Base-by-base conservation (phyloP, 371 early-diverging fungal genomes). In the Apophysomyces ossiformis region DNA sequence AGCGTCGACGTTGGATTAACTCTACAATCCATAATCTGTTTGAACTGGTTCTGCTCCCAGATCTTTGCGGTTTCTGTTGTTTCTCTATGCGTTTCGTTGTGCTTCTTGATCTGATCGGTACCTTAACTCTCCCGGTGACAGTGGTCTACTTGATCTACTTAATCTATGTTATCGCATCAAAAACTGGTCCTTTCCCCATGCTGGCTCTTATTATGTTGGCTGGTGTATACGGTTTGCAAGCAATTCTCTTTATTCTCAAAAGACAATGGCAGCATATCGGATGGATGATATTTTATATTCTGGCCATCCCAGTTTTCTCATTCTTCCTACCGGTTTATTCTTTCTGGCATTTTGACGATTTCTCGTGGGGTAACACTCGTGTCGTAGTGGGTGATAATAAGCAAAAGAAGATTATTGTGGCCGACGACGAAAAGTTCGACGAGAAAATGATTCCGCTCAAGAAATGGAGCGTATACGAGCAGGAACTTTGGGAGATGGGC, bases 21-120 rank as follows among this genome's bases (percentile, higher is more conserved):
- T 97, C 98, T 3, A 99, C 99, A 0, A 93, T 99, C 45, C 96
- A 96, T 78, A 99, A 99, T 76, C 73, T 98, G 65, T 90, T 97
- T 81, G 99, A 97, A 78, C 82, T 98, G 7, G 79, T 96, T 32
- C 75, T 87, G 56, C 79, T 97, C 12, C 89, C 90, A 44, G 90
- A 93, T 68, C 85, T 99, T 61, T 99, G 99, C 71, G 99, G 99
- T 12, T 93, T 94, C 73, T 95, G 94, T 77, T 97, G 95, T 73
- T 95, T 96, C 80, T 96, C 96, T 0, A 96, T 98, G 98, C 92
- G 96, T 58, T 96, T 97, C 77, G 90, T 92, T 9, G 96, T 91
- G 64, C 90, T 94, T 80, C 83, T 92, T 76, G 99, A 99, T 78
- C 74, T 99, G 62, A 87, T 97, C 62, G 93, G 96, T 57, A 99